phyloP scores from a whole-genome alignment of 129 eudicot genomes.

The Lactuca sativa region DNA sequence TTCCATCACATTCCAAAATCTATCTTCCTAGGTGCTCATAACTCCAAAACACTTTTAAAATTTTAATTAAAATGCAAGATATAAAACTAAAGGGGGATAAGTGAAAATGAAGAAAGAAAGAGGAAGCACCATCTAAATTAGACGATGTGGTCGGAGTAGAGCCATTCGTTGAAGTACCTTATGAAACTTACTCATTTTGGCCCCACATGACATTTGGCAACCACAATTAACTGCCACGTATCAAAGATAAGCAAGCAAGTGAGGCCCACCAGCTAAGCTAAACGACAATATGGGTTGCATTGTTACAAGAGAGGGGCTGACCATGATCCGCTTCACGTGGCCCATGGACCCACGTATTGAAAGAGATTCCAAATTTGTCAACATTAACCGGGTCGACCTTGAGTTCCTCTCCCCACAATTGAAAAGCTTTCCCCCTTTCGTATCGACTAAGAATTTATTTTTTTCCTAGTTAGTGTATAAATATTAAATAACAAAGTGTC shows the following conservation, averaged over 20 bases:
- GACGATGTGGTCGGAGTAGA: conserved; percentile 23
- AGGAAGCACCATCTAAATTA: not conserved
- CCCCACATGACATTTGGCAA: conserved; percentile 30
- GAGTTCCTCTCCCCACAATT: conserved; percentile 19
- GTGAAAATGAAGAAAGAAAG: not conserved
- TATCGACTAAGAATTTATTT: conserved; percentile 1
- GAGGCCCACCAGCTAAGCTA: conserved; percentile 36
- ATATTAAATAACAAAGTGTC: too few species aligned
- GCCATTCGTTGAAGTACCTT: conserved; percentile 29
- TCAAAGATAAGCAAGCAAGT: conserved; percentile 6
- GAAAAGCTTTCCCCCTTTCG: conserved; percentile 1
- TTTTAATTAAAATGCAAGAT: not conserved
- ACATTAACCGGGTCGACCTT: conserved; percentile 30
- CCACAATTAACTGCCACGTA: conserved; percentile 32
- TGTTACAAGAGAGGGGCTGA: conserved; percentile 20
- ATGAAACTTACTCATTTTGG: conserved; percentile 21
- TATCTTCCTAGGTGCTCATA: not conserved
- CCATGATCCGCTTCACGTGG: conserved; percentile 45
- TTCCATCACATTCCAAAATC: too few species aligned
- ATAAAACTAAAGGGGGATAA: conserved; percentile 2
- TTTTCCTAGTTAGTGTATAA: not conserved
- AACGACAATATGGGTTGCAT: conserved; percentile 20
- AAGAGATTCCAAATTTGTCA: conserved; percentile 24
- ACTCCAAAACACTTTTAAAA: not conserved
- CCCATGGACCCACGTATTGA: conserved; percentile 29